Conservation (phyloP, 345 rosid species). For the Lagerstroemia speciosa region DNA sequence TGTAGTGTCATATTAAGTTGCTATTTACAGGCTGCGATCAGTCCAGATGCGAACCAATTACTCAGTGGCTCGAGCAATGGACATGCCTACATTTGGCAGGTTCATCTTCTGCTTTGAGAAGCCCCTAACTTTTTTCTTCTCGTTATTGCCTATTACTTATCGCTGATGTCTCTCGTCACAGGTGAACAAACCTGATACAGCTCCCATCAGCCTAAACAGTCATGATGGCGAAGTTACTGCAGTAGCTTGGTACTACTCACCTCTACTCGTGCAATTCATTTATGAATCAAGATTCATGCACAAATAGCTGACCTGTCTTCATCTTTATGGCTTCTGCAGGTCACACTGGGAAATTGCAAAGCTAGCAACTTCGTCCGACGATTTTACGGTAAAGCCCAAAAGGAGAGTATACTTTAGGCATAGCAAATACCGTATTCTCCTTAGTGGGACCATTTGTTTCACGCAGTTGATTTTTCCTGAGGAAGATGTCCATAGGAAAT, state of each 20-base stretch:
- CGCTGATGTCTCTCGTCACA: conserved; percentile 19
- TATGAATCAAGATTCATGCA: background rate
- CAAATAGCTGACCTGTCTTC: background rate
- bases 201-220: conserved; percentile 50
- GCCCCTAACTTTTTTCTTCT: background rate
- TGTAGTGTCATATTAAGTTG: background rate
- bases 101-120: conserved; percentile 12
- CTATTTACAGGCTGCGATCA: conserved; percentile 62
- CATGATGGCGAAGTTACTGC: conserved; percentile 85
- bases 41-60: conserved; percentile 73
- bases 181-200: conserved; percentile 61
- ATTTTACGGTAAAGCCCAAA: conserved; percentile 49
- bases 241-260: conserved; percentile 62
- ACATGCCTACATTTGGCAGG: conserved; percentile 87
- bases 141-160: background rate
- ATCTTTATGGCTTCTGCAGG: conserved; percentile 32
- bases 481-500: background rate
- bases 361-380: conserved; percentile 79
- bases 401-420: background rate
- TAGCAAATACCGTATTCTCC: background rate
- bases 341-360: conserved; percentile 50
- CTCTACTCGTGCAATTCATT: conserved; percentile 1
- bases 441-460: background rate
- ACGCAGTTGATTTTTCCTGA: background rate
- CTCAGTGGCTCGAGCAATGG: conserved; percentile 92